Conservation (phyloP, 208 protist species). For the Trichomonas vaginalis region DNA sequence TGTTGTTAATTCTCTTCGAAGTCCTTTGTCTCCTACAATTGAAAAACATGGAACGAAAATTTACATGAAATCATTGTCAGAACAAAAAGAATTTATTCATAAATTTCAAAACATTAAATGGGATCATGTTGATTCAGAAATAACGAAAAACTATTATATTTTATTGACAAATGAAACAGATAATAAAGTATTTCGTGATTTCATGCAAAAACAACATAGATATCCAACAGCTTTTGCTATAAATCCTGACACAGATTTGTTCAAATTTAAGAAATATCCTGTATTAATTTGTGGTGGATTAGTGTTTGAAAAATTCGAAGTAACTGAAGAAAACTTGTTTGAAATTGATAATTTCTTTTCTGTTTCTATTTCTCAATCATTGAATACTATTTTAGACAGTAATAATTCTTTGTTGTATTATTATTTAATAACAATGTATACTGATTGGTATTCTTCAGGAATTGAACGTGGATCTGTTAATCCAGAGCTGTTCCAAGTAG, state of each 20-base stretch:
- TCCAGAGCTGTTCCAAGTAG: background rate
- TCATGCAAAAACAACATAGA: background rate
- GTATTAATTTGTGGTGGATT: background rate
- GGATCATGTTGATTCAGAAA: background rate
- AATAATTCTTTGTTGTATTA: background rate
- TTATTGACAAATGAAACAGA: background rate
- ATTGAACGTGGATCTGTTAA: background rate
- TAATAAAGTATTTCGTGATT: background rate
- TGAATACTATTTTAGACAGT: background rate
- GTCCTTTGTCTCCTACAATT: no score
- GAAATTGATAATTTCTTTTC: background rate
- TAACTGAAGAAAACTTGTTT: background rate
- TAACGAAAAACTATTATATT: background rate
- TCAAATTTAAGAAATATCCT: background rate
- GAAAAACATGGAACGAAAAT: no score
- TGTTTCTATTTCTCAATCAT: background rate
- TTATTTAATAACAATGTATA: background rate
- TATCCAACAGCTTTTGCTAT: background rate
- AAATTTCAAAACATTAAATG: background rate
- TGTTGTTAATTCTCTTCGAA: background rate
- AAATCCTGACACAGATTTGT: background rate
- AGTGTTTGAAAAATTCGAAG: background rate
- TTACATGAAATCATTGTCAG: no score
- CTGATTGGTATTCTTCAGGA: background rate
- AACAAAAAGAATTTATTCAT: background rate